These are phyloP conservation scores for Oenanthe javanica DNA, from an alignment of 140 eudicot genomes.

Conservation along the genomic window DNA sequence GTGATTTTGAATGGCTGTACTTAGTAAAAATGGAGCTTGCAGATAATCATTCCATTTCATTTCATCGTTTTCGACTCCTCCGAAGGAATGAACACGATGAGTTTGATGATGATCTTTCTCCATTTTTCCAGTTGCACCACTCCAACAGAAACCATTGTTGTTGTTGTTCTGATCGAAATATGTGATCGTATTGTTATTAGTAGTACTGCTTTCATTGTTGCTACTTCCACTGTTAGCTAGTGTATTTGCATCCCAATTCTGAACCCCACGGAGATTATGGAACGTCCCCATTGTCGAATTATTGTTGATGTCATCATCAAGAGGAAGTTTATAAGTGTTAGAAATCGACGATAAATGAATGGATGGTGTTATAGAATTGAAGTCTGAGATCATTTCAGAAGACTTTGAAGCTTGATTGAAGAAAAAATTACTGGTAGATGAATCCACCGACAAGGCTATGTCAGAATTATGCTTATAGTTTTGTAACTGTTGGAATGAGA, in stretches of 20 bases:
- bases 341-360: not conserved
- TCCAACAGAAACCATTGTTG: conserved; percentile 37
- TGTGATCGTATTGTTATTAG: not conserved
- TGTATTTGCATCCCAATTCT: conserved; percentile 36
- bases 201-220: conserved; percentile 14
- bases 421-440: conserved; percentile 23
- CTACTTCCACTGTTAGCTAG: conserved; percentile 22
- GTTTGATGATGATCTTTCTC: conserved; percentile 14
- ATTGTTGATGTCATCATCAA: not conserved
- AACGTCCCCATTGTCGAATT: conserved; percentile 4
- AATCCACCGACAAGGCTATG: conserved; percentile 27
- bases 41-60: conserved; percentile 76
- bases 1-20: conserved; percentile 27
- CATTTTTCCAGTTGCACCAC: conserved; percentile 17
- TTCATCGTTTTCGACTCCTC: conserved; percentile 48
- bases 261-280: conserved; percentile 15
- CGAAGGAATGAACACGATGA: conserved; percentile 14
- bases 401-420: conserved; percentile 23
- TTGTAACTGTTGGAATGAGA: conserved; percentile 28
- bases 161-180: conserved; percentile 21
- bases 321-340: conserved; percentile 4
- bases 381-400: conserved; percentile 15
- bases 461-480: conserved; percentile 17
- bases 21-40: conserved; percentile 50
- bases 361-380: conserved; percentile 12